Conservation (phyloP, 129 eudicot genomes). For the Lonicera japonica region DNA sequence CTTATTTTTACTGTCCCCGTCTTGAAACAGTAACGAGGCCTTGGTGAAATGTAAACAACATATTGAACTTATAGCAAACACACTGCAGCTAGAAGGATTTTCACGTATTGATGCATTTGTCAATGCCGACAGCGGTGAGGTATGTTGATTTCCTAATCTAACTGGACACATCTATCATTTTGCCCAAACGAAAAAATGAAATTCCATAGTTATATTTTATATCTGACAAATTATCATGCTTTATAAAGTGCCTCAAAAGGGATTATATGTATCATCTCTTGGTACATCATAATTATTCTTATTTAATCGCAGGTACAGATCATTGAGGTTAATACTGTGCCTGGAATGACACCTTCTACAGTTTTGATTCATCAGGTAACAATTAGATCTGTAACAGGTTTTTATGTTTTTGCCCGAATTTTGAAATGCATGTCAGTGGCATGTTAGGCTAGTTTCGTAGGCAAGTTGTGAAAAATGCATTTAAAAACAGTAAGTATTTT, state of each 20-base stretch:
- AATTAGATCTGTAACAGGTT: not conserved
- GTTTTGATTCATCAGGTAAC: slow-evolving; percentile 93
- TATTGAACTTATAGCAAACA: slow-evolving; percentile 82
- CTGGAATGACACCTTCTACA: slow-evolving; percentile 97
- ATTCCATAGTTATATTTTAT: not conserved
- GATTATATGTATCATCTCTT: not conserved
- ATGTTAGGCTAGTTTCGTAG: too few species aligned
- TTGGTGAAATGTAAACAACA: slow-evolving; percentile 63
- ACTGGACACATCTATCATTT: not conserved
- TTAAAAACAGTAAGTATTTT: too few species aligned
- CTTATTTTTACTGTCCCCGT: slow-evolving; percentile 5
- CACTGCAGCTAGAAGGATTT: slow-evolving; percentile 81
- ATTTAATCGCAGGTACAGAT: slow-evolving; percentile 53
- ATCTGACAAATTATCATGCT: not conserved
- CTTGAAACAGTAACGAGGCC: slow-evolving; percentile 51
- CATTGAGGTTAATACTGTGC: slow-evolving; percentile 91
- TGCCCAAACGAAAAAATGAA: slow-evolving; percentile 2
- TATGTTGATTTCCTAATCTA: slow-evolving; percentile 20
- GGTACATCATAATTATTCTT: slow-evolving; percentile 2
- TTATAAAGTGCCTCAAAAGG: not conserved
- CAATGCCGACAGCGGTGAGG: slow-evolving; percentile 87
- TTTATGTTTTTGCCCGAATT: too few species aligned
- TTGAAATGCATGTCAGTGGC: too few species aligned
- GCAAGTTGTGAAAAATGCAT: too few species aligned
- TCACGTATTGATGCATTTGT: slow-evolving; percentile 94